These are phyloP conservation scores for Aspergillus heteromorphus DNA, from an alignment of 495 filamentous ascomycete species.

Conservation along the genomic window DNA sequence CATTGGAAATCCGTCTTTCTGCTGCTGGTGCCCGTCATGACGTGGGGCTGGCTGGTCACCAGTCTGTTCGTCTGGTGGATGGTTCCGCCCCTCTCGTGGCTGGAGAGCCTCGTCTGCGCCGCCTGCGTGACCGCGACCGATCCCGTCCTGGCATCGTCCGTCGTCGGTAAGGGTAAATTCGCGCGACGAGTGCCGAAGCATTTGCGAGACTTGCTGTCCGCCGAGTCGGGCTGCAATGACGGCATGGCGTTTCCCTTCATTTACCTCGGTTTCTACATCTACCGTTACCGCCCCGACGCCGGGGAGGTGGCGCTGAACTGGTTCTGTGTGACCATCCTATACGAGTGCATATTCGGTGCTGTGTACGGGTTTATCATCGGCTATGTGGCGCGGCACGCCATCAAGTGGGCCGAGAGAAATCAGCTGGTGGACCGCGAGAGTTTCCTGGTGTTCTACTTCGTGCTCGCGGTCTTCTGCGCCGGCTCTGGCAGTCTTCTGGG, in stretches of 20 bases:
- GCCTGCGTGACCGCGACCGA: constrained; percentile 98
- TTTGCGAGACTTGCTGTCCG: constrained; percentile 89
- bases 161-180: constrained; percentile 98
- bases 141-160: constrained; percentile 93
- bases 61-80: constrained; percentile 98
- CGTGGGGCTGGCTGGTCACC: constrained; percentile 90
- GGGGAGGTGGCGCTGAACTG: constrained; percentile 73
- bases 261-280: constrained; percentile 85
- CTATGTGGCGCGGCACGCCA: constrained; percentile 82
- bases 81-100: constrained; percentile 74
- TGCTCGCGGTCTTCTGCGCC: constrained; percentile 91
- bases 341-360: constrained; percentile 93
- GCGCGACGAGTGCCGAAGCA: constrained; percentile 96
- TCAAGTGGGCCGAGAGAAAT: constrained; percentile 80
- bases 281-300: constrained; percentile 66
- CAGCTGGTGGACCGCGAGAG: constrained; percentile 92
- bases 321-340: constrained; percentile 86
- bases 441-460: constrained; percentile 98
- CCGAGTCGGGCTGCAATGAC: constrained; percentile 98
- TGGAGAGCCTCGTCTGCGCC: constrained; percentile 78
- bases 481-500: constrained; percentile 90
- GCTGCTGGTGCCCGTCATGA: constrained; percentile 93
- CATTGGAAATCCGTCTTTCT: constrained; percentile 94
- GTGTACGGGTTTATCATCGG: constrained; percentile 85
- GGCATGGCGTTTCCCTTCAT: constrained; percentile 99